Evolutionary conservation across 2,329 filamentous ascomycete species (phyloP), one percentile per base, ranked within the genome.

Genomic region (Huntiella savannae): DNA sequence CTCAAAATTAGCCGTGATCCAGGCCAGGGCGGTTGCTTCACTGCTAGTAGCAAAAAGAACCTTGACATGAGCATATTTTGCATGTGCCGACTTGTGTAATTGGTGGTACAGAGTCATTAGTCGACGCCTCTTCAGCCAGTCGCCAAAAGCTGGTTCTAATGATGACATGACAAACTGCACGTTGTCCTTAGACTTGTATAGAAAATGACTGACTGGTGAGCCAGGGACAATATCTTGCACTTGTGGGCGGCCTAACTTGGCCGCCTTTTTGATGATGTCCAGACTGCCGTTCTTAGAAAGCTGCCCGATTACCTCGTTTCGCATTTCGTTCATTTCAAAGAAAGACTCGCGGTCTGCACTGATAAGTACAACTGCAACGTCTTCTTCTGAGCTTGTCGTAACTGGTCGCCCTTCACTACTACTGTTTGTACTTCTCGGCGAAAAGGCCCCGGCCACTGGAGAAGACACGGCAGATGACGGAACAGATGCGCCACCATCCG

Each of bases 161-260:
- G 82, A 77, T 1, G 87, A 82, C 84, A 93, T 94, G 54, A 77
- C 81, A 61, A 95, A 98, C 59, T 98, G 92, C 22, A 98, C 91
- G 55, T 98, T 94, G 15, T 80, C 78, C 50, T 84, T 75, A 12
- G 84, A 94, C 62, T 96, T 98, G 69, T 94, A 98, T 13, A 98
- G 64, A 57, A 96, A 98, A 65, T 98, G 91, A 54, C 81, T 79
- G 45, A 96, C 66, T 32, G 81, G 77, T 12, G 79, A 82, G 17
- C 81, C 82, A 0, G 86, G 82, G 1, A 86, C 73, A 49, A 98
- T 78, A 49, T 91, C 80, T 12, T 75, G 73, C 49, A 80, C 73
- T 19, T 65, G 67, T 1, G 82, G 79, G 7, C 88, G 79, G 8
- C 86, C 85, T 33, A 71, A 66, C 7, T 70, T 70, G 32, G 83